phyloP scores from a whole-genome alignment of 495 filamentous ascomycete genomes.

The Penicillium atrosanguineum region DNA sequence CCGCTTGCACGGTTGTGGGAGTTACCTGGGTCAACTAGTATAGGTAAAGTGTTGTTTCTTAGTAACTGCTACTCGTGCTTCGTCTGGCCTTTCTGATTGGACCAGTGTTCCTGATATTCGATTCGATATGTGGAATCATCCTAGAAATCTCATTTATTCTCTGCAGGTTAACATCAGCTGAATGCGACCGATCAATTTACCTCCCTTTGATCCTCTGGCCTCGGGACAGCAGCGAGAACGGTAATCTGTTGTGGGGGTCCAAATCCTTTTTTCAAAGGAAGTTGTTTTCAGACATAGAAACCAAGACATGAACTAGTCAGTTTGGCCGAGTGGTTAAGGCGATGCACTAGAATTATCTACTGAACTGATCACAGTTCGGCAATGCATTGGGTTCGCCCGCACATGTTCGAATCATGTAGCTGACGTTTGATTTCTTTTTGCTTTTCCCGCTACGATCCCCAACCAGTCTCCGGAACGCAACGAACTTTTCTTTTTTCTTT shows the following conservation, averaged over 20 bases:
- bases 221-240: too few species aligned
- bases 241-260: too few species aligned
- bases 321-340: neutral
- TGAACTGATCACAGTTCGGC: neutral
- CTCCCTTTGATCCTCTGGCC: too few species aligned
- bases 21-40: neutral
- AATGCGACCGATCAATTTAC: neutral
- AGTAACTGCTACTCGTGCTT: slow-evolving; percentile 2
- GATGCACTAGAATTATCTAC: neutral
- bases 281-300: too few species aligned
- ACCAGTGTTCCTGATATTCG: neutral
- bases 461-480: neutral
- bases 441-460: neutral
- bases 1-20: neutral
- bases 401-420: neutral
- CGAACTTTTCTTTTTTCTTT: too few species aligned
- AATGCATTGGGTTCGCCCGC: neutral
- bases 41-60: neutral
- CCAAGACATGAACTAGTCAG: neutral
- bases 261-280: too few species aligned
- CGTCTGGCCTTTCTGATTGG: slow-evolving; percentile 3
- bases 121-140: neutral
- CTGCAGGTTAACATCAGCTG: too few species aligned
- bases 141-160: neutral
- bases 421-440: neutral